These are phyloP conservation scores for Elaeagnus macrophylla DNA, from an alignment of 306 rosid species.

Conservation along the genomic window DNA sequence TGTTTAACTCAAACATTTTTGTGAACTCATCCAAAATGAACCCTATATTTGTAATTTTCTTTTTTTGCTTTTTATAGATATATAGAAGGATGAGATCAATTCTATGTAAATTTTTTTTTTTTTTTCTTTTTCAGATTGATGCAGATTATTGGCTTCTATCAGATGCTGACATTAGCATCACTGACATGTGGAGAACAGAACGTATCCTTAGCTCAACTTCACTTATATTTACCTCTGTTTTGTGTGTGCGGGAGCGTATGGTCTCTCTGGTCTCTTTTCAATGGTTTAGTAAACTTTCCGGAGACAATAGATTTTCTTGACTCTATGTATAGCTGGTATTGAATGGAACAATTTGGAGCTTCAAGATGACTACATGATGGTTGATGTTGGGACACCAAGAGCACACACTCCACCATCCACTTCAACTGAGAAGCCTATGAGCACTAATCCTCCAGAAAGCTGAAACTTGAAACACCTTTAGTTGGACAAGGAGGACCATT, in stretches of 20 bases:
- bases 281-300: background rate
- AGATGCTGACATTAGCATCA: conserved; percentile 74
- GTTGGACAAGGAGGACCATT: conserved; percentile 21
- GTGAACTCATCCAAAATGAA: too few relatives aligned
- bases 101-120: background rate
- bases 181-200: conserved; percentile 92
- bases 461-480: conserved; percentile 22
- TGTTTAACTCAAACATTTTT: too few relatives aligned
- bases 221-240: background rate
- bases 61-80: too few relatives aligned
- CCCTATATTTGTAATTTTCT: too few relatives aligned
- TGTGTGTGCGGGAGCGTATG: too few relatives aligned
- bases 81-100: background rate
- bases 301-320: conserved; percentile 31
- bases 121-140: conserved; percentile 46
- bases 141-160: conserved; percentile 98
- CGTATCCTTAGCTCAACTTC: conserved; percentile 38
- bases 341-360: conserved; percentile 67
- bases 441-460: conserved; percentile 38
- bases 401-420: conserved; percentile 39
- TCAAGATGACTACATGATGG: conserved; percentile 44
- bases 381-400: conserved; percentile 25
- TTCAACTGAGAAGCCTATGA: conserved; percentile 37
- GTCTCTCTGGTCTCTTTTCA: background rate
- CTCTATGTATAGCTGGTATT: conserved; percentile 46